phyloP scores from a whole-genome alignment of 1,139 yeast genomes.

The Magnusiomyces tetraspermus region DNA sequence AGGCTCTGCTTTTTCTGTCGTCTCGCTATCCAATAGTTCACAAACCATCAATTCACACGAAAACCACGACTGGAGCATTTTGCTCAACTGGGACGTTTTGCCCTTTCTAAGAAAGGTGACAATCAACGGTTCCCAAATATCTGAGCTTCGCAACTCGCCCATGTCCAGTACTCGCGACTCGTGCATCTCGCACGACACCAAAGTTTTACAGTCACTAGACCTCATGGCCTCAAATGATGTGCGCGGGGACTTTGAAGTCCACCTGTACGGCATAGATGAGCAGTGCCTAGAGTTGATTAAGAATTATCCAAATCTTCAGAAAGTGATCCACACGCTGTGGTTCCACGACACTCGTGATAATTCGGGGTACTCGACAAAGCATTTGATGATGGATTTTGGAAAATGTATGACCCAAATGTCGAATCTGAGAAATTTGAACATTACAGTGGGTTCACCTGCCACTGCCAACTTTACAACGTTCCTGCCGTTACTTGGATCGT shows the following conservation, averaged over 20 bases:
- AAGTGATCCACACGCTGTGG: background rate
- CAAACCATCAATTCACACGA: too few species aligned
- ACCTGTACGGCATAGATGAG: slow-evolving; percentile 1
- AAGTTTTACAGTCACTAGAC: background rate
- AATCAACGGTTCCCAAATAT: background rate
- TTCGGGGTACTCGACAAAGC: background rate
- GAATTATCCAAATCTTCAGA: background rate
- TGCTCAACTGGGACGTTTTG: slow-evolving; percentile 4
- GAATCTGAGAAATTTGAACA: background rate
- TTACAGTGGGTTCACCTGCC: background rate
- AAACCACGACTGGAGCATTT: background rate
- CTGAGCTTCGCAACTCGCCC: background rate
- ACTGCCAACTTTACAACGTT: background rate
- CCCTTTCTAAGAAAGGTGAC: background rate
- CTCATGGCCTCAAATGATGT: background rate
- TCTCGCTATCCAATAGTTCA: background rate
- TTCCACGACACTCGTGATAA: background rate
- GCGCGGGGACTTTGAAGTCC: background rate
- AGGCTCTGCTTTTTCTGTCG: background rate
- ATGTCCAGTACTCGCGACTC: background rate
- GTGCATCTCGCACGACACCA: background rate
- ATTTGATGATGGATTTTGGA: background rate
- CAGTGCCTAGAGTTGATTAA: background rate
- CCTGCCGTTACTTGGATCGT: background rate
- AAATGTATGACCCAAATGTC: background rate